Evolutionary conservation across 768 basidiomycete genomes (phyloP).

Genomic region (Boletus patriciae): DNA sequence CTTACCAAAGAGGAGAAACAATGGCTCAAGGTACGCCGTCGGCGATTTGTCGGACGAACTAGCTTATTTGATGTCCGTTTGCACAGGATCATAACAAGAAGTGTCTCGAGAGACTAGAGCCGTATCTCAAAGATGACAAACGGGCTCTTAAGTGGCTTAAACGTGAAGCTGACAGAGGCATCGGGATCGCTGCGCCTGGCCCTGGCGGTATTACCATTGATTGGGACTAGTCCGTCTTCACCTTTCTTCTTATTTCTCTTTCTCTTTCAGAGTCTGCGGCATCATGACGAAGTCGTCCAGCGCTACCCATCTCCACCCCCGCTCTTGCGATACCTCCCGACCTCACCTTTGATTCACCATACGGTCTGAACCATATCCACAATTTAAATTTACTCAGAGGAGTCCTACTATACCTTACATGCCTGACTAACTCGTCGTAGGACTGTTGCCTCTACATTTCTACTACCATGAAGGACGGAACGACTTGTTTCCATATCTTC

Average conservation of each 20-base stretch:
- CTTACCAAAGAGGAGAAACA: conserved; percentile 81
- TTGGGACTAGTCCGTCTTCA: conserved; percentile 54
- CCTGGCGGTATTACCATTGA: conserved; percentile 76
- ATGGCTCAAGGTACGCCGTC: conserved; percentile 71
- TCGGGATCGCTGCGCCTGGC: conserved; percentile 62
- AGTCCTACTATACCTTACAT: conserved; percentile 27
- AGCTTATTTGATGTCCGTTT: conserved; percentile 12
- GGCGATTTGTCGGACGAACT: not conserved
- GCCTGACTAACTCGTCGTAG: conserved; percentile 27
- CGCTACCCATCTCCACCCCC: conserved; percentile 4
- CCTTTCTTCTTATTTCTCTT: not conserved
- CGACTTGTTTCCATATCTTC: conserved; percentile 16
- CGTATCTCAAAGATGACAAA: conserved; percentile 72
- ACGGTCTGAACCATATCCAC: conserved; percentile 8
- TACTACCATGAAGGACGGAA: conserved; percentile 19
- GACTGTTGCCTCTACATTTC: conserved; percentile 17
- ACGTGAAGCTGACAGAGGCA: conserved; percentile 71
- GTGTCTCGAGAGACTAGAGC: conserved; percentile 64
- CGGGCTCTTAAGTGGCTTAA: conserved; percentile 80
- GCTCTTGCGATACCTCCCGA: conserved; percentile 25
- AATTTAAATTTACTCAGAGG: conserved; percentile 6
- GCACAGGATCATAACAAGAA: conserved; percentile 77
- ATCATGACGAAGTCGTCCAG: not conserved
- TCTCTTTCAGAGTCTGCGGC: conserved; percentile 5
- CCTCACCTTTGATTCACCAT: not conserved